phyloP scores from a whole-genome alignment of 176 grass and related monocot species.

The Hsuehochloa calcarea region DNA sequence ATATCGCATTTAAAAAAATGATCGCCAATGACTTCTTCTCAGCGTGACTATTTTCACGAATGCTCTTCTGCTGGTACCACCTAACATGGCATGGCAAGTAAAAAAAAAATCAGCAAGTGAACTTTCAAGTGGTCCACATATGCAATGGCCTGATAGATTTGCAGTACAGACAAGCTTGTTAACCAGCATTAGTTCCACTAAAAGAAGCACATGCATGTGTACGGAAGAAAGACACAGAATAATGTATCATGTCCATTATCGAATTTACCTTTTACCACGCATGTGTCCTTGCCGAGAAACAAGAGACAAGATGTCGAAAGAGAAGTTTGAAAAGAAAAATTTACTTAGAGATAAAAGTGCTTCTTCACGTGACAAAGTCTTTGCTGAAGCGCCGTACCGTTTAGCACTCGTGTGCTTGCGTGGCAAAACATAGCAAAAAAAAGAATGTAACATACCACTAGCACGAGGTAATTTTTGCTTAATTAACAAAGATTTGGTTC shows the following conservation, averaged over 20 bases:
- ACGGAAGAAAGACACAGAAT: not conserved
- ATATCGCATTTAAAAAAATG: too few relatives aligned
- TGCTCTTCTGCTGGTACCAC: conserved; percentile 57
- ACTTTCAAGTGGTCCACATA: not conserved
- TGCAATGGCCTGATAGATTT: not conserved
- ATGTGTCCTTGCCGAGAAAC: conserved; percentile 40
- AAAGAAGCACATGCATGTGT: not conserved
- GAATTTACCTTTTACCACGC: conserved; percentile 47
- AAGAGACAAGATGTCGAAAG: not conserved
- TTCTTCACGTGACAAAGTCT: too few relatives aligned
- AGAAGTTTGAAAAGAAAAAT: not conserved
- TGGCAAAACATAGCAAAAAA: too few relatives aligned
- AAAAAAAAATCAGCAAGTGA: not conserved
- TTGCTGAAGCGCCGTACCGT: too few relatives aligned
- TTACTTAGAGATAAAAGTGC: too few relatives aligned
- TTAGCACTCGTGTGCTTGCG: too few relatives aligned
- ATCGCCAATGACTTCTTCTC: conserved; percentile 42
- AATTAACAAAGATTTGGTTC: too few relatives aligned
- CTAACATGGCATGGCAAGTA: not conserved
- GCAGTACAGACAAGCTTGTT: not conserved
- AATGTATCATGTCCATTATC: too few relatives aligned
- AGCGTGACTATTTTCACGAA: conserved; percentile 45
- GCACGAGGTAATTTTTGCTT: too few relatives aligned
- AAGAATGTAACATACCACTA: too few relatives aligned
- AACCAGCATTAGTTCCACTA: not conserved